Evolutionary conservation across 495 filamentous ascomycete genomes (phyloP).

Genomic region (Lasiosphaeria hispida): DNA sequence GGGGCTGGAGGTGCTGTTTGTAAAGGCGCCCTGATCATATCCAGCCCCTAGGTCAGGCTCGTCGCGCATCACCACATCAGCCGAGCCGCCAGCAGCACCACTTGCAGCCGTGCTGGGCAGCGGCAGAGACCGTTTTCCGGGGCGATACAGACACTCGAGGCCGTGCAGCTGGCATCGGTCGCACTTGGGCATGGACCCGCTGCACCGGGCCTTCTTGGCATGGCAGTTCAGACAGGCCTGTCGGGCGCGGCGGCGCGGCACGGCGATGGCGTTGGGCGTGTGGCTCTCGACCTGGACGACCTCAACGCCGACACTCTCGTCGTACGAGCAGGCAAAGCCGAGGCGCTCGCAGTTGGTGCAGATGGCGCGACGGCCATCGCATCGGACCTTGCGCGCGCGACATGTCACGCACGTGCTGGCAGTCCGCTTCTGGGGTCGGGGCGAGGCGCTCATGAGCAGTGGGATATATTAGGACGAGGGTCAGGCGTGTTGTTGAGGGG

Average conservation of each 20-base stretch:
- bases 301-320: slow-evolving; percentile 34
- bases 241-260: slow-evolving; percentile 47
- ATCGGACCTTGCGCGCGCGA: slow-evolving; percentile 50
- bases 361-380: slow-evolving; percentile 43
- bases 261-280: slow-evolving; percentile 27
- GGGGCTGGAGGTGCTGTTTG: slow-evolving; percentile 26
- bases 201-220: slow-evolving; percentile 48
- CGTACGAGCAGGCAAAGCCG: slow-evolving; percentile 49
- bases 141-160: slow-evolving; percentile 50
- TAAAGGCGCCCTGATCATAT: slow-evolving; percentile 21
- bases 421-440: slow-evolving; percentile 30
- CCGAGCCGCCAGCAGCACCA: background rate
- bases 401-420: slow-evolving; percentile 45
- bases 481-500: background rate
- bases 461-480: background rate
- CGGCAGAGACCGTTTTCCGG: slow-evolving; percentile 41
- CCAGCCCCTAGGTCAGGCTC: slow-evolving; percentile 13
- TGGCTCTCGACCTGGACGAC: slow-evolving; percentile 28
- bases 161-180: slow-evolving; percentile 46
- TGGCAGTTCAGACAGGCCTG: slow-evolving; percentile 51
- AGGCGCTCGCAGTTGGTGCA: slow-evolving; percentile 52
- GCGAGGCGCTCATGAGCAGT: slow-evolving; percentile 29
- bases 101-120: slow-evolving; percentile 7
- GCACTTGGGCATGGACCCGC: slow-evolving; percentile 45
- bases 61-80: slow-evolving; percentile 13